These are phyloP conservation scores for Ceratocystis albifundus DNA, from an alignment of 2,329 filamentous ascomycete genomes.

Conservation along the genomic window DNA sequence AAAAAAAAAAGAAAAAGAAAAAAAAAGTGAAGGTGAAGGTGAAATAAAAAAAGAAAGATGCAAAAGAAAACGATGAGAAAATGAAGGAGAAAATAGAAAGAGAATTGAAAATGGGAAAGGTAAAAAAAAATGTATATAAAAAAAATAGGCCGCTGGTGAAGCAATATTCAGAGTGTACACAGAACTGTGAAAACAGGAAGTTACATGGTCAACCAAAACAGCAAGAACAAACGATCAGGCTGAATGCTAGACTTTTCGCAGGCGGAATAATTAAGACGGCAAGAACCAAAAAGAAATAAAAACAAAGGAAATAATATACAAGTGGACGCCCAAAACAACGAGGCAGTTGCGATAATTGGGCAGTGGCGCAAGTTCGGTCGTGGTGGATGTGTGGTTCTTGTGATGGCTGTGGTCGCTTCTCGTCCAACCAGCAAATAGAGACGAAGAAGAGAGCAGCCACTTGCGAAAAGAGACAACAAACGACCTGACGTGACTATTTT, in stretches of 20 bases:
- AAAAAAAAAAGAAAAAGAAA: neutral
- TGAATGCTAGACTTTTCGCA: neutral
- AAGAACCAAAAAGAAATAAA: neutral
- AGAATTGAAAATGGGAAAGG: neutral
- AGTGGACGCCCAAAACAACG: neutral
- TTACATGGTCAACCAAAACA: slow-evolving; percentile 11
- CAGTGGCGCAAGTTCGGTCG: neutral
- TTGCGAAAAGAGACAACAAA: slow-evolving; percentile 6
- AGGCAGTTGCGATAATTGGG: slow-evolving; percentile 1
- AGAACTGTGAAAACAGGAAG: neutral
- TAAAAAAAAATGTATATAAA: neutral
- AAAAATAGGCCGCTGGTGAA: neutral
- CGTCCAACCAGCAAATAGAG: neutral
- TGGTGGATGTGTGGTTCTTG: neutral
- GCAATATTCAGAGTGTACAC: slow-evolving; percentile 6
- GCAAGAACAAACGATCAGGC: slow-evolving; percentile 10
- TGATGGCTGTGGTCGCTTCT: neutral
- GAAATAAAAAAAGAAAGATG: neutral
- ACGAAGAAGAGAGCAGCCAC: neutral
- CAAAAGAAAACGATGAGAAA: slow-evolving; percentile 4
- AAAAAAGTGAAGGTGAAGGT: neutral
- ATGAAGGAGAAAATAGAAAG: neutral
- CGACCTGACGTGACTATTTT: slow-evolving; percentile 4
- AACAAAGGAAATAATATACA: neutral
- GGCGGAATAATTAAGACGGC: neutral